Evolutionary conservation across 768 basidiomycete species (phyloP).

Genomic region (Amanita fuliginea): DNA sequence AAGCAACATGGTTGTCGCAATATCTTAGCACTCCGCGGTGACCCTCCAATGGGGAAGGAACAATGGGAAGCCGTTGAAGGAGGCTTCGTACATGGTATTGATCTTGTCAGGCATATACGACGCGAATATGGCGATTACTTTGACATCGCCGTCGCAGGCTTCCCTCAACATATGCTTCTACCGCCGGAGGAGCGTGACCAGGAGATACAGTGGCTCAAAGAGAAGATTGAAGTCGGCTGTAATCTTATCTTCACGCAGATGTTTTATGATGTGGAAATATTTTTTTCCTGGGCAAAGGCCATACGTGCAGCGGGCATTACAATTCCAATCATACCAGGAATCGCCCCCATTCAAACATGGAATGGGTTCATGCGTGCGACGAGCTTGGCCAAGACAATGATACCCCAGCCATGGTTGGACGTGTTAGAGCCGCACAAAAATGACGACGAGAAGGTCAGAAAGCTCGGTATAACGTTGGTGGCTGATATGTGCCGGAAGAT

Average conservation of each 20-base stretch:
- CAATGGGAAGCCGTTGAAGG: slow-evolving; percentile 90
- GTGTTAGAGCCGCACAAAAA: slow-evolving; percentile 80
- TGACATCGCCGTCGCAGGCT: slow-evolving; percentile 90
- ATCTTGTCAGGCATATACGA: slow-evolving; percentile 86
- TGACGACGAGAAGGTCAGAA: slow-evolving; percentile 87
- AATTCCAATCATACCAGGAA: slow-evolving; percentile 86
- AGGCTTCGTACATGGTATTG: slow-evolving; percentile 84
- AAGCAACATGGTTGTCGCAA: slow-evolving; percentile 85
- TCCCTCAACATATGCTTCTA: slow-evolving; percentile 73
- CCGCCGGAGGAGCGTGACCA: slow-evolving; percentile 62
- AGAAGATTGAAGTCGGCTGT: slow-evolving; percentile 84
- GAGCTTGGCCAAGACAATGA: slow-evolving; percentile 62
- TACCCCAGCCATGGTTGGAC: slow-evolving; percentile 69
- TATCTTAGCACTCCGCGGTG: slow-evolving; percentile 86
- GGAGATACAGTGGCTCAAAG: slow-evolving; percentile 81
- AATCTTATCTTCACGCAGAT: slow-evolving; percentile 97
- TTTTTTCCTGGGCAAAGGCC: slow-evolving; percentile 82
- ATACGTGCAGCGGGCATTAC: slow-evolving; percentile 81
- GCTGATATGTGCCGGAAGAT: slow-evolving; percentile 91
- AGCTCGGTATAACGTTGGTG: slow-evolving; percentile 88
- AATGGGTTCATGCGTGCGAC: slow-evolving; percentile 87
- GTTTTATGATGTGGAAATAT: slow-evolving; percentile 92
- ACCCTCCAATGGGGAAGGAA: slow-evolving; percentile 80
- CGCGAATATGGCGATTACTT: slow-evolving; percentile 82
- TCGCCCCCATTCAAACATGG: slow-evolving; percentile 94